These are phyloP conservation scores for Ascochyta viciae-villosae DNA, from an alignment of 2,329 filamentous ascomycete species.

Conservation along the genomic window DNA sequence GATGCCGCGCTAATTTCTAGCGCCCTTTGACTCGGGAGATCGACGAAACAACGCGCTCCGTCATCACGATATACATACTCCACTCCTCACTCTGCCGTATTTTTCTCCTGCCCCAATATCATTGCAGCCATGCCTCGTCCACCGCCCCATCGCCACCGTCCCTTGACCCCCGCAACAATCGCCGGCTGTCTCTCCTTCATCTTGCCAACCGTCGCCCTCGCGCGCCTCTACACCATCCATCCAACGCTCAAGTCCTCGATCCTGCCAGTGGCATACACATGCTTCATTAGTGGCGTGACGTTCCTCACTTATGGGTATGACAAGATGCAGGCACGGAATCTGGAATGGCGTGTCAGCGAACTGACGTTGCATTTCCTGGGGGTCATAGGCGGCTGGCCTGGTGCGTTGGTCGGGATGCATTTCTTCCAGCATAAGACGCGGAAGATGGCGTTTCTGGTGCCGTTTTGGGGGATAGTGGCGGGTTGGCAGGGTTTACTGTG, in stretches of 20 bases:
- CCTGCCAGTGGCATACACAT: slow-evolving; percentile 26
- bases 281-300: slow-evolving; percentile 30
- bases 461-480: slow-evolving; percentile 43
- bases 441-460: slow-evolving; percentile 37
- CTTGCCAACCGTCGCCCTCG: slow-evolving; percentile 62
- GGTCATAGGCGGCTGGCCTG: slow-evolving; percentile 45
- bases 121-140: slow-evolving; percentile 18
- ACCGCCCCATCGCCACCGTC: slow-evolving; percentile 29
- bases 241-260: slow-evolving; percentile 19
- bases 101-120: neutral
- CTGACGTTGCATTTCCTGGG: slow-evolving; percentile 38
- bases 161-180: slow-evolving; percentile 34
- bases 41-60: neutral
- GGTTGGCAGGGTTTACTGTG: slow-evolving; percentile 40
- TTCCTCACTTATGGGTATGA: slow-evolving; percentile 47
- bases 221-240: slow-evolving; percentile 38
- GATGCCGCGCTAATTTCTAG: neutral
- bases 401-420: slow-evolving; percentile 43
- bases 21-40: neutral
- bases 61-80: neutral
- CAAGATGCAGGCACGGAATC: slow-evolving; percentile 44
- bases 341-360: slow-evolving; percentile 44
- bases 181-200: slow-evolving; percentile 51
- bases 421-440: slow-evolving; percentile 48
- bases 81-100: neutral